Conservation (phyloP, 2,329 filamentous ascomycete genomes). For the Fusarium caatingaense region DNA sequence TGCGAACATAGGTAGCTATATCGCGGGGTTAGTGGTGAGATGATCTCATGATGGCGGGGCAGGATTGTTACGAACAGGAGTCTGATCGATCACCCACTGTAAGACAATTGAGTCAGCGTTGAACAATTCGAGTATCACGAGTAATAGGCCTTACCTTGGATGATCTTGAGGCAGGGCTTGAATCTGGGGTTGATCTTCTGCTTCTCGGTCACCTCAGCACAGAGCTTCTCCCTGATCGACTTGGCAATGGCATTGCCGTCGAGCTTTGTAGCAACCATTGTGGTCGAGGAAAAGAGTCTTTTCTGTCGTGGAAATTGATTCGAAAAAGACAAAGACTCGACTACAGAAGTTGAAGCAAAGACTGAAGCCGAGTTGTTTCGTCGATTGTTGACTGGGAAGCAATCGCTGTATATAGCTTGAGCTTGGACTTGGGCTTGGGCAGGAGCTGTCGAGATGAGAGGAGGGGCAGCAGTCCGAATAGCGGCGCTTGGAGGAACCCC, state of each 20-base stretch:
- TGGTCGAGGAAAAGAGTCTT: slow-evolving; percentile 61
- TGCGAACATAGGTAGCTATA: slow-evolving; percentile 95
- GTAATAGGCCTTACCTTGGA: slow-evolving; percentile 76
- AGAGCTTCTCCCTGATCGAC: slow-evolving; percentile 85
- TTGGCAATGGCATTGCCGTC: slow-evolving; percentile 97
- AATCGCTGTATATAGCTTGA: slow-evolving; percentile 38
- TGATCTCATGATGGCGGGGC: slow-evolving; percentile 38
- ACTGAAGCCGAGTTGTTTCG: slow-evolving; percentile 30
- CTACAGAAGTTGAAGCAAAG: slow-evolving; percentile 30
- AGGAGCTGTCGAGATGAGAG: slow-evolving; percentile 25
- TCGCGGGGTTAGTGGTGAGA: slow-evolving; percentile 37
- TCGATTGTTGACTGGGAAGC: slow-evolving; percentile 25
- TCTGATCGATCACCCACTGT: slow-evolving; percentile 92
- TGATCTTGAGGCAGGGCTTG: slow-evolving; percentile 90
- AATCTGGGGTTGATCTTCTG: slow-evolving; percentile 88
- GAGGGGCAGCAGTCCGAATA: slow-evolving; percentile 44
- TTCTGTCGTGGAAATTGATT: slow-evolving; percentile 25
- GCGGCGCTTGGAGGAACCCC: slow-evolving; percentile 32
- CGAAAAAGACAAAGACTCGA: slow-evolving; percentile 23
- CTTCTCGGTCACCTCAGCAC: slow-evolving; percentile 81
- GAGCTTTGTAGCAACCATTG: slow-evolving; percentile 90
- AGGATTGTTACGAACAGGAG: slow-evolving; percentile 70
- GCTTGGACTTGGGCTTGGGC: slow-evolving; percentile 37
- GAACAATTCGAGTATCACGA: slow-evolving; percentile 15
- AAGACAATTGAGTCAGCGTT: slow-evolving; percentile 39